Percentiles rank a stretch among this genome's conserved stretches.
These are phyloP conservation scores for Coniochaeta sp. DNA, from an alignment of 2,329 filamentous ascomycete species.

Conservation along the genomic window DNA sequence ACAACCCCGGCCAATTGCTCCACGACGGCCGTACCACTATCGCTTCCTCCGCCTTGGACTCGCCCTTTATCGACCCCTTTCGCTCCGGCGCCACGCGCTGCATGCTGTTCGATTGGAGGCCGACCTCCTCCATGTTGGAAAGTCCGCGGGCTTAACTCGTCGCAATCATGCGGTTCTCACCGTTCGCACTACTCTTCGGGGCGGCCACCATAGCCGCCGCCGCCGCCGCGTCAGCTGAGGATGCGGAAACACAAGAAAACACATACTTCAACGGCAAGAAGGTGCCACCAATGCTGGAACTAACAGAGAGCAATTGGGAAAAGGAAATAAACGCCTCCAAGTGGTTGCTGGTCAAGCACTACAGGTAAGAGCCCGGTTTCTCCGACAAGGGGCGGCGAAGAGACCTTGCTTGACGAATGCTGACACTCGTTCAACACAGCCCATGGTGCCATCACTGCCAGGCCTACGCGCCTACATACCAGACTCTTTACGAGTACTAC, in stretches of 20 bases:
- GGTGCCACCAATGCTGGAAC: slow-evolving; percentile 58
- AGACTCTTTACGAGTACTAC: slow-evolving; percentile 94
- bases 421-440: slow-evolving; percentile 28
- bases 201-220: slow-evolving; percentile 32
- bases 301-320: slow-evolving; percentile 52
- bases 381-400: too few relatives aligned
- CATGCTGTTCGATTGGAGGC: not conserved
- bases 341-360: slow-evolving; percentile 55
- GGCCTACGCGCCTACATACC: slow-evolving; percentile 74
- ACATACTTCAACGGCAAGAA: slow-evolving; percentile 61
- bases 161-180: slow-evolving; percentile 35
- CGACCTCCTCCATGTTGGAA: not conserved
- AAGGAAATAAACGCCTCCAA: slow-evolving; percentile 46
- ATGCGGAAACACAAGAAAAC: slow-evolving; percentile 25
- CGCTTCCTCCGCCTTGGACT: not conserved
- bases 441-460: slow-evolving; percentile 67
- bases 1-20: not conserved
- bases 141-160: not conserved
- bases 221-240: slow-evolving; percentile 28
- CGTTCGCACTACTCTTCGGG: slow-evolving; percentile 39
- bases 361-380: slow-evolving; percentile 44
- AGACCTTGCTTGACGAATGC: not conserved
- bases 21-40: not conserved
- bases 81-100: not conserved
- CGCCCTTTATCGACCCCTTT: not conserved